Evolutionary conservation across 2,329 filamentous ascomycete genomes (phyloP), one percentile per base, ranked within the genome.

Genomic region (Paramyrothecium roridum): DNA sequence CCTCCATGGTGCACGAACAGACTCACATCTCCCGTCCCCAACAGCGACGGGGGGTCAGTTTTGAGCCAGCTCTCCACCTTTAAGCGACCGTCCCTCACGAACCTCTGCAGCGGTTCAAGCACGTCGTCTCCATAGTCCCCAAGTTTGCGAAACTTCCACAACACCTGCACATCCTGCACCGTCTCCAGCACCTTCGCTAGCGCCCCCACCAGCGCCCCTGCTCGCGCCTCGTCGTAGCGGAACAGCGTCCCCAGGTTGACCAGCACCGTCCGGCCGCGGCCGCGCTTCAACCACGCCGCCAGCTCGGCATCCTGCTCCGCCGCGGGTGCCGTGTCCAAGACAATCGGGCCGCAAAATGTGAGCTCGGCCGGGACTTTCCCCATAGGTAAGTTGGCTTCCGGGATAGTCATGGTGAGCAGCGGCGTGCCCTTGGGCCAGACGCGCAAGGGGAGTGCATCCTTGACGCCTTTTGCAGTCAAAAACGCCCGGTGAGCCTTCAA

Each of bases 181-280:
- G 48, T 53, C 13, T 62, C 57, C 13, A 70, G 52, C 8, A 63
- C 55, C 3, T 47, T 46, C 2, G 52, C 45, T 10, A 72, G 37
- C 2, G 65, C 67, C 3, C 51, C 40, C 0, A 60, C 60, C 70
- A 74, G 71, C 11, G 45, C 53, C 3, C 17, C 40, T 12, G 68
- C 69, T 16, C 61, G 57, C 2, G 56, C 45, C 52, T 65, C 56
- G 26, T 56, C 55, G 48, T 63, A 67, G 3, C 59, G 58, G 22
- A 72, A 64, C 6, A 71, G 64, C 1, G 74, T 79, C 0, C 79
- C 79, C 2, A 81, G 67, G 55, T 77, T 80, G n/a, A 81, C 70
- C 11, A 81, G 67, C 2, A 81, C 63, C 0, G 78, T 81, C 3
- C 75, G 74, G 0, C 62, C 65, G 11, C 61, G 13, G 4, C 6